These are phyloP conservation scores for Rhizopogon roseolus DNA, from an alignment of 768 basidiomycete species.

Conservation along the genomic window DNA sequence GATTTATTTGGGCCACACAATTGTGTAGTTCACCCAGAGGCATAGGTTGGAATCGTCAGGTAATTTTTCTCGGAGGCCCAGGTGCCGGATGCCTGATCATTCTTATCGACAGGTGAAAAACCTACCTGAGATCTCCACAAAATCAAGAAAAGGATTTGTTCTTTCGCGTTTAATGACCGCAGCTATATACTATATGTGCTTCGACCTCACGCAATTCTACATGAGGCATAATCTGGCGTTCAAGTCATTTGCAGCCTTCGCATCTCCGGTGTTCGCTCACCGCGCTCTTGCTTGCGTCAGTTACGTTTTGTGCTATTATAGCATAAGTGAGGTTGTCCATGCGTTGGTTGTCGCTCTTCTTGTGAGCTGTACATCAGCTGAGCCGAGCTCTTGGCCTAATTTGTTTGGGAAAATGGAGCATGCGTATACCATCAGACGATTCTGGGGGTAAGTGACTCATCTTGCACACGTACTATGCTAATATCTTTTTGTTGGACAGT, in stretches of 20 bases:
- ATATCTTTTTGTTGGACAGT: conserved; percentile 7
- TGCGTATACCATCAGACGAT: conserved; percentile 32
- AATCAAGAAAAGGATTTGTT: conserved; percentile 20
- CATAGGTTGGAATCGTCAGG: conserved; percentile 32
- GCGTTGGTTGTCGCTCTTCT: not conserved
- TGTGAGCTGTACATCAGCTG: conserved; percentile 12
- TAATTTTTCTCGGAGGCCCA: conserved; percentile 13
- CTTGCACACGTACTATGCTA: not conserved
- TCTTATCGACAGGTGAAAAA: not conserved
- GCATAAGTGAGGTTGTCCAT: not conserved
- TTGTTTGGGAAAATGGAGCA: conserved; percentile 29
- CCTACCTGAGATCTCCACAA: conserved; percentile 7
- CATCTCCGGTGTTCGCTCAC: not conserved
- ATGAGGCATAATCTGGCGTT: conserved; percentile 7
- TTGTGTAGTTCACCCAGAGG: conserved; percentile 29
- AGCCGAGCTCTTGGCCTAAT: conserved; percentile 35
- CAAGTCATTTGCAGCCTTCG: not conserved
- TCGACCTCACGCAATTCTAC: conserved; percentile 10
- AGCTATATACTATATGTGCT: conserved; percentile 6
- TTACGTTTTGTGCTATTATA: not conserved
- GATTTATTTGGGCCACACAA: conserved; percentile 27
- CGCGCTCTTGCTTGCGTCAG: not conserved
- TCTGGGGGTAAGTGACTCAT: conserved; percentile 34
- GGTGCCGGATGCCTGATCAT: not conserved
- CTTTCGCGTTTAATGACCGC: conserved; percentile 10